Evolutionary conservation across 1,139 yeast genomes (phyloP).

Genomic region (Candida sp.): DNA sequence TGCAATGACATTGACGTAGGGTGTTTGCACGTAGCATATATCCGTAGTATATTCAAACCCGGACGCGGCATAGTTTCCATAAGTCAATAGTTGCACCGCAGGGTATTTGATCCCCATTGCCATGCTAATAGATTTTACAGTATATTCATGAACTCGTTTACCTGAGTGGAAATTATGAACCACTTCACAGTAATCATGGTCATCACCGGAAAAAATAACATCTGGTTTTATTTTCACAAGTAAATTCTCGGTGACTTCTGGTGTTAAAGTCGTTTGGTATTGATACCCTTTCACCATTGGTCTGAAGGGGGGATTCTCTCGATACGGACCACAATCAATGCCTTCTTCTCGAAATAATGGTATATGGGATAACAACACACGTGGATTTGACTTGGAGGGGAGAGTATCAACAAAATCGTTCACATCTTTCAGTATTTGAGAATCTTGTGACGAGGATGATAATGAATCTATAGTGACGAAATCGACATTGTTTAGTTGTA

Average conservation of each 20-base stretch:
- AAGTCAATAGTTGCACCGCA: conserved; percentile 49
- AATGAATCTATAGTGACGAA: conserved; percentile 43
- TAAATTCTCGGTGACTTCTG: conserved; percentile 54
- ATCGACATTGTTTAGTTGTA: conserved; percentile 36
- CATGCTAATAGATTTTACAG: conserved; percentile 57
- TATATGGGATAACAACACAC: conserved; percentile 46
- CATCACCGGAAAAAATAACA: conserved; percentile 86
- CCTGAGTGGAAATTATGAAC: conserved; percentile 18
- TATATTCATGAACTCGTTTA: conserved; percentile 32
- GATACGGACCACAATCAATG: conserved; percentile 38
- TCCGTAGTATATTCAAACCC: conserved; percentile 31
- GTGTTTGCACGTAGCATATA: conserved; percentile 48
- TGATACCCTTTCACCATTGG: conserved; percentile 43
- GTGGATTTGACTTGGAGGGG: conserved; percentile 18
- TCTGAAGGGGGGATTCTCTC: conserved; percentile 29
- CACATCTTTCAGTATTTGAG: conserved; percentile 23
- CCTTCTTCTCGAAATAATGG: conserved; percentile 42
- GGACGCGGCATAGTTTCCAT: conserved; percentile 15
- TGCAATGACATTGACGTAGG: conserved; percentile 39
- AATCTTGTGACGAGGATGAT: conserved; percentile 34
- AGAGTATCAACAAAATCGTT: conserved; percentile 24
- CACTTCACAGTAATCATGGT: conserved; percentile 73
- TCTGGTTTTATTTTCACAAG: conserved; percentile 58
- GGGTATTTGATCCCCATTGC: conserved; percentile 58
- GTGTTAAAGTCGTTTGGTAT: conserved; percentile 52